These are phyloP conservation scores for Madurella fahalii DNA, from an alignment of 2,329 filamentous ascomycete genomes.

Conservation along the genomic window DNA sequence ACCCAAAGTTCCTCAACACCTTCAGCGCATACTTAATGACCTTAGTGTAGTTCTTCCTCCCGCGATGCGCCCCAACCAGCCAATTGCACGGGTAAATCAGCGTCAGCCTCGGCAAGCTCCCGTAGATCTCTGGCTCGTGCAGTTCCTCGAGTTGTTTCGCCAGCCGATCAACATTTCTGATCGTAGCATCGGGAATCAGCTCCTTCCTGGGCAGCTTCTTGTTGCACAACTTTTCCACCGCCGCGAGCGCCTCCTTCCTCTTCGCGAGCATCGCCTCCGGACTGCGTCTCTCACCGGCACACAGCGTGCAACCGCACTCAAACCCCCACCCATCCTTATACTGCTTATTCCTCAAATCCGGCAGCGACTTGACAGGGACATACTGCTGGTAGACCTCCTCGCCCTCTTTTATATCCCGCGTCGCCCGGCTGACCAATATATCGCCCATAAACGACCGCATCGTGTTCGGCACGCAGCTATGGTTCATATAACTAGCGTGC, in stretches of 20 bases:
- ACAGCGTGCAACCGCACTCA: slow-evolving; percentile 37
- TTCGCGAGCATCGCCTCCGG: slow-evolving; percentile 18
- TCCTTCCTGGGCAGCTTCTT: slow-evolving; percentile 22
- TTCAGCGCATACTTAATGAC: slow-evolving; percentile 29
- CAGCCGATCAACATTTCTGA: slow-evolving; percentile 32
- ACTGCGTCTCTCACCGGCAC: slow-evolving; percentile 30
- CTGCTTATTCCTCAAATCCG: slow-evolving; percentile 27
- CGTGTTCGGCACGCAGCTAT: slow-evolving; percentile 31
- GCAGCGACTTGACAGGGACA: slow-evolving; percentile 32
- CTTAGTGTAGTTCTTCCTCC: slow-evolving; percentile 32
- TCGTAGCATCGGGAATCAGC: slow-evolving; percentile 30
- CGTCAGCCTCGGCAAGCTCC: slow-evolving; percentile 30
- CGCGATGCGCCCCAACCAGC: slow-evolving; percentile 32
- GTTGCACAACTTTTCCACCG: slow-evolving; percentile 26
- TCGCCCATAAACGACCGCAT: slow-evolving; percentile 32
- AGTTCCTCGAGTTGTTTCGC: slow-evolving; percentile 30
- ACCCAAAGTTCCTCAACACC: slow-evolving; percentile 35
- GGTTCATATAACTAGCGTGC: slow-evolving; percentile 29
- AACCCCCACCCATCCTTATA: slow-evolving; percentile 37
- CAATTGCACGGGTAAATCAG: slow-evolving; percentile 36
- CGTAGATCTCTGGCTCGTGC: slow-evolving; percentile 33
- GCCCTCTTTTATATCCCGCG: slow-evolving; percentile 33
- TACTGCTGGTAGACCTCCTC: slow-evolving; percentile 39
- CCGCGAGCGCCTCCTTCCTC: slow-evolving; percentile 22
- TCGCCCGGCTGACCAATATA: slow-evolving; percentile 33